phyloP scores from a whole-genome alignment of 1,284 basidiomycete genomes.

The Ceratobasidium papillatum region DNA sequence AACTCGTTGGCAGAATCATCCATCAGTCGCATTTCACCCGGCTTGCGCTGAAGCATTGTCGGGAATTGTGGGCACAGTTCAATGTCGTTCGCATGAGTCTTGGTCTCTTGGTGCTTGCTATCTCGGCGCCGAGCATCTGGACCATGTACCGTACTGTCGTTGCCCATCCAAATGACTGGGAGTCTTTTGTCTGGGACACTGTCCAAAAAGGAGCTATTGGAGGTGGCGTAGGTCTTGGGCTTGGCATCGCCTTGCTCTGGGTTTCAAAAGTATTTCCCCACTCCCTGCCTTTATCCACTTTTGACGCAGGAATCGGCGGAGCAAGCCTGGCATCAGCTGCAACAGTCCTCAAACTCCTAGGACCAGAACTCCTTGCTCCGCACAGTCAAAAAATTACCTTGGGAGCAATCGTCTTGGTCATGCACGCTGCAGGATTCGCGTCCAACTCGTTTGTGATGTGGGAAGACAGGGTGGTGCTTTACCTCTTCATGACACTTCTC shows the following conservation, averaged over 20 bases:
- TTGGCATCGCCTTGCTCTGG: slow-evolving; percentile 61
- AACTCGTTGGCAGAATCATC: slow-evolving; percentile 47
- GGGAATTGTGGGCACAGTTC: slow-evolving; percentile 95
- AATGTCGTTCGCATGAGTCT: slow-evolving; percentile 78
- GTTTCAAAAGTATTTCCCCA: slow-evolving; percentile 46
- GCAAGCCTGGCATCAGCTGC: slow-evolving; percentile 38
- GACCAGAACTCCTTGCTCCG: slow-evolving; percentile 14
- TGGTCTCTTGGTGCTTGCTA: slow-evolving; percentile 58
- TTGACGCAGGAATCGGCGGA: slow-evolving; percentile 37
- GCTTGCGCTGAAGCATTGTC: slow-evolving; percentile 73
- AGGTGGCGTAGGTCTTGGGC: slow-evolving; percentile 51
- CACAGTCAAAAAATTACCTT: slow-evolving; percentile 33
- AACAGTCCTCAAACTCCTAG: slow-evolving; percentile 45
- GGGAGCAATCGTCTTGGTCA: slow-evolving; percentile 59
- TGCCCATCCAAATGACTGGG: slow-evolving; percentile 49
- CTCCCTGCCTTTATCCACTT: slow-evolving; percentile 33
- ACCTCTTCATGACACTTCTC: slow-evolving; percentile 73
- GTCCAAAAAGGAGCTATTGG: slow-evolving; percentile 44
- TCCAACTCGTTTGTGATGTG: slow-evolving; percentile 97
- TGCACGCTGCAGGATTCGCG: slow-evolving; percentile 78
- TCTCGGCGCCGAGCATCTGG: slow-evolving; percentile 51
- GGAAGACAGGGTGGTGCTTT: slow-evolving; percentile 87
- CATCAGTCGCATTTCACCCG: slow-evolving; percentile 65
- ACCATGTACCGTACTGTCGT: slow-evolving; percentile 53
- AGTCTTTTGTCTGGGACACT: slow-evolving; percentile 46